Evolutionary conservation across 441 rosid species (phyloP).

Genomic region (Arabidopsis hybrid): DNA sequence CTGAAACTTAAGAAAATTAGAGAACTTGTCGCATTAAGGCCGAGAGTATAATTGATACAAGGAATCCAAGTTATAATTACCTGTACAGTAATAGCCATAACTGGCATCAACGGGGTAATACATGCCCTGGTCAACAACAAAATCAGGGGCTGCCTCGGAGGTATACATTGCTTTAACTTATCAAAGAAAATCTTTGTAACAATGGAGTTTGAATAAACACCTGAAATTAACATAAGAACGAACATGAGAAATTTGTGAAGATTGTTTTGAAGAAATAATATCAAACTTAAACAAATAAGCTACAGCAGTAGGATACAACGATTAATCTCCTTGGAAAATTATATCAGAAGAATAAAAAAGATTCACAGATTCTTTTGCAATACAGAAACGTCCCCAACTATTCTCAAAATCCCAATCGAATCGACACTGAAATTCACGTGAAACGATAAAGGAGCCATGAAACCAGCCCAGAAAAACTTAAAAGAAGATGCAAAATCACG

Average conservation of each 20-base stretch:
- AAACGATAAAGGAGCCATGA: background rate
- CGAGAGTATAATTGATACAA: background rate
- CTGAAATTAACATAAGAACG: conserved; percentile 48
- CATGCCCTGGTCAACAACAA: conserved; percentile 73
- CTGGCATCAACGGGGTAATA: conserved; percentile 76
- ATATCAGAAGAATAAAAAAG: conserved; percentile 43
- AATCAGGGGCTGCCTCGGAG: conserved; percentile 77
- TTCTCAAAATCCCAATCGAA: background rate
- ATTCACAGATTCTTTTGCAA: conserved; percentile 45
- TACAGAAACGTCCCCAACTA: conserved; percentile 11
- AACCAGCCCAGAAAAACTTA: background rate
- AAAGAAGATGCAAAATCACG: background rate
- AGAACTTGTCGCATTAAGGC: conserved; percentile 17
- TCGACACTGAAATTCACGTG: background rate
- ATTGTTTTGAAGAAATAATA: background rate
- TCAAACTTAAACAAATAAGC: conserved; percentile 7
- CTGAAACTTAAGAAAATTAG: conserved; percentile 48
- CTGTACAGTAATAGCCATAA: conserved; percentile 94
- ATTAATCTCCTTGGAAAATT: background rate
- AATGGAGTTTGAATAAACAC: conserved; percentile 52
- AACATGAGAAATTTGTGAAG: background rate
- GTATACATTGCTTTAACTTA: conserved; percentile 68
- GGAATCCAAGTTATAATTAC: conserved; percentile 45
- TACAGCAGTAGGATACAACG: background rate
- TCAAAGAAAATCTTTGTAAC: conserved; percentile 48